Base-by-base conservation (phyloP, 1,284 basidiomycete genomes). In the Sporisorium iseilematis-ciliati region DNA sequence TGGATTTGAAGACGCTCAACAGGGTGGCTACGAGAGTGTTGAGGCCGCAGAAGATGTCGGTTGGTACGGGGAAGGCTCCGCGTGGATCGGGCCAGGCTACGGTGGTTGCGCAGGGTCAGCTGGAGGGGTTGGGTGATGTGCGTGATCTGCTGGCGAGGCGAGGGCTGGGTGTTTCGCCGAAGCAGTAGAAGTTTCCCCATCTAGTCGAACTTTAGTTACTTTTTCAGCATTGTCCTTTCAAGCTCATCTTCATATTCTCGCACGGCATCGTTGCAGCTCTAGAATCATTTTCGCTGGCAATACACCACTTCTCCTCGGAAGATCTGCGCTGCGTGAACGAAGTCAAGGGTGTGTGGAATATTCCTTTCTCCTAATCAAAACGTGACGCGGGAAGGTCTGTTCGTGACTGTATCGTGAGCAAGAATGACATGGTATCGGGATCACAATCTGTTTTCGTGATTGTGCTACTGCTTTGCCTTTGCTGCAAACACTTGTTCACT, bases 1-100 rank as follows among this genome's bases (percentile, higher is more conserved):
- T 99, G 57, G 91, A 91, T 20, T 84, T 92, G 12, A 89, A 90
- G 38, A 90, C 91, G 63, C 87, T 96, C 54, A 89, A 88, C 69
- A 88, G 90, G 31, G 93, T 95, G 11, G 93, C 93, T 3, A 87
- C 87, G 35, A 89, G 92, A 52, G 87, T 95, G 59, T 92, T 93
- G 76, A 89, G 77, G 51, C 77, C 81, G 23, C 51, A 65, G 40
- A 73, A 80, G 65, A 61, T 61, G 74, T 21, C 54, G 45, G 55
- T 71, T 10, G 31, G 29, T 10, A 25, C 52, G 10, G 31, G n/a
- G 4, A 58, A 31, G 50, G 42, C 62, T 33, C 68, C 68, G 1
- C 35, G 68, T 1, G 79, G 79, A 12, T 70, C 61, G 35, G 77
- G 79, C 1, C 77, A 80, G 56, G 70, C 79, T 8, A 83, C 82